Evolutionary conservation across 1,284 basidiomycete species (phyloP).

Genomic region (Sporisorium iseilematis-ciliati): DNA sequence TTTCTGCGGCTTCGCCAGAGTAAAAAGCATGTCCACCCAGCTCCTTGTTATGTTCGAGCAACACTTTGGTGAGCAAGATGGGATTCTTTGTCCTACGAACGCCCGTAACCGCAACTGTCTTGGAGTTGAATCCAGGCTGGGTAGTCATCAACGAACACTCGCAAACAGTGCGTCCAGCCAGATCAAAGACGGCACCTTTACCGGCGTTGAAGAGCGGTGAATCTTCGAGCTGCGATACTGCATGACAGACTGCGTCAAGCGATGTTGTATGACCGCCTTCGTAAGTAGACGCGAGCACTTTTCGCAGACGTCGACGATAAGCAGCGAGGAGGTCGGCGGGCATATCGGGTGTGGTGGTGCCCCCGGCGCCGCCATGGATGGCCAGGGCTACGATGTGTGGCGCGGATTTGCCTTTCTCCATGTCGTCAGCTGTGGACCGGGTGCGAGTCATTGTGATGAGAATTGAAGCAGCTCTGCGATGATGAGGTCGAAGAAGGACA

Average conservation of each 20-base stretch:
- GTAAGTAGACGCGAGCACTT: constrained; percentile 77
- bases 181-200: constrained; percentile 70
- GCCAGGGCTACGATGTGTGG: constrained; percentile 38
- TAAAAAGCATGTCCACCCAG: constrained; percentile 78
- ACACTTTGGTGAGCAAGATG: constrained; percentile 77
- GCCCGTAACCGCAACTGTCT: constrained; percentile 76
- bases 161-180: constrained; percentile 77
- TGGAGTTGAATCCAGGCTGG: constrained; percentile 17
- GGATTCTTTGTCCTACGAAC: constrained; percentile 80
- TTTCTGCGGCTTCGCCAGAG: constrained; percentile 77
- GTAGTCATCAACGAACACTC: constrained; percentile 75
- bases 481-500: neutral
- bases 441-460: neutral
- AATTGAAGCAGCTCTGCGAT: neutral
- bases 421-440: neutral
- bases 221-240: constrained; percentile 81
- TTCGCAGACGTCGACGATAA: constrained; percentile 75
- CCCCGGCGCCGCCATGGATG: constrained; percentile 54
- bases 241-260: constrained; percentile 83
- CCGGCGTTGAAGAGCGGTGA: constrained; percentile 81
- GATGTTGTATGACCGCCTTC: constrained; percentile 78
- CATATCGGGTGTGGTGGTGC: constrained; percentile 30
- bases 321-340: constrained; percentile 73
- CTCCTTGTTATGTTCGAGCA: constrained; percentile 77
- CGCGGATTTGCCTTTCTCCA: neutral